These are phyloP conservation scores for Mycena metata DNA, from an alignment of 768 basidiomycete species.

Conservation along the genomic window DNA sequence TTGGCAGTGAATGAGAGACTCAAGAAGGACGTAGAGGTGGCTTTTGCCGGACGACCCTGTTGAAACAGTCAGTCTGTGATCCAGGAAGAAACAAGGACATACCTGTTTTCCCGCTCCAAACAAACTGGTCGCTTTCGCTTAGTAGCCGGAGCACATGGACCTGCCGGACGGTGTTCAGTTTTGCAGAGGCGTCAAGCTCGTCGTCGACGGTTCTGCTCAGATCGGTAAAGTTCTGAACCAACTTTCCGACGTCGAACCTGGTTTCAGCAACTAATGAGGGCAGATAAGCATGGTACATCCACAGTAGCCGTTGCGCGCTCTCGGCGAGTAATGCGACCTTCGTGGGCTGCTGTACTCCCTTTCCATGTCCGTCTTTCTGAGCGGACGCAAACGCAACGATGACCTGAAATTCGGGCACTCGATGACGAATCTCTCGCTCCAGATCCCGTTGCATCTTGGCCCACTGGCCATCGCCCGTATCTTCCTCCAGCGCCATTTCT, in stretches of 20 bases:
- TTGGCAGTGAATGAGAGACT: constrained; percentile 65
- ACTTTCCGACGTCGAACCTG: constrained; percentile 88
- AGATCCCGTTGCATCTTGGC: constrained; percentile 72
- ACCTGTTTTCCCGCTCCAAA: constrained; percentile 84
- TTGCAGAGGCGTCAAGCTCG: constrained; percentile 47
- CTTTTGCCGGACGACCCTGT: constrained; percentile 67
- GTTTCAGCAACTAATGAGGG: constrained; percentile 83
- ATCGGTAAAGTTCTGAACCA: constrained; percentile 64
- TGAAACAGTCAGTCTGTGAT: constrained; percentile 10
- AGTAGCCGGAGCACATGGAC: constrained; percentile 84
- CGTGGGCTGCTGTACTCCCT: constrained; percentile 44
- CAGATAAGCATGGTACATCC: constrained; percentile 86
- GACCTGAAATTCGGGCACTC: constrained; percentile 90
- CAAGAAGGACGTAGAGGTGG: constrained; percentile 81
- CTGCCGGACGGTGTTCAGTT: constrained; percentile 68
- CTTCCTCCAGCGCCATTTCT: constrained; percentile 69
- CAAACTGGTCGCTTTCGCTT: constrained; percentile 83
- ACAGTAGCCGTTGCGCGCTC: constrained; percentile 82
- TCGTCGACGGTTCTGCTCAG: constrained; percentile 27
- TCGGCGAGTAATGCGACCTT: constrained; percentile 80
- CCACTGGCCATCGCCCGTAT: constrained; percentile 80
- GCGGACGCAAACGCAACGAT: constrained; percentile 84
- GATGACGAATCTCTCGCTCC: constrained; percentile 78
- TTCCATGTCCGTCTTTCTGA: constrained; percentile 51
- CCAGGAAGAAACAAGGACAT: constrained; percentile 36